Conservation (phyloP, 2,329 filamentous ascomycete species). For the Nemania diffusa region DNA sequence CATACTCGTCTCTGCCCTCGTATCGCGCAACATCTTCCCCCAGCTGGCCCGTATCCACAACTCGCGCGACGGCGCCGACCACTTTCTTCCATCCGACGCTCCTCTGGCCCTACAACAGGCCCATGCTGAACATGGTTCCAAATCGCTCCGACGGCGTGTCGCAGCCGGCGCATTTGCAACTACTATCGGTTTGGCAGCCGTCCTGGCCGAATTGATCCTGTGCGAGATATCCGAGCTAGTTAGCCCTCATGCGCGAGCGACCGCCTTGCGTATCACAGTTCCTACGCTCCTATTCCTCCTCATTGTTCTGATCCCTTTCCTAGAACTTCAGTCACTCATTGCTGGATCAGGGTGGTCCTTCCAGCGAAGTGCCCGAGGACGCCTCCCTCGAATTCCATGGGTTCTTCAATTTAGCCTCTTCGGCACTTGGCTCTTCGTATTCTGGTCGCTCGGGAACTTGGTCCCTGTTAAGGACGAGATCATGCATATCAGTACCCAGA, state of each 20-base stretch:
- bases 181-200: conserved; percentile 80
- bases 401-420: conserved; percentile 71
- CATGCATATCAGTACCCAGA: conserved; percentile 54
- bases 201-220: conserved; percentile 82
- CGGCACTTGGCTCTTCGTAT: conserved; percentile 73
- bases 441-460: conserved; percentile 79
- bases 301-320: conserved; percentile 78
- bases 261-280: conserved; percentile 76
- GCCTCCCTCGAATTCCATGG: conserved; percentile 70
- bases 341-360: conserved; percentile 70
- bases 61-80: conserved; percentile 67
- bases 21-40: conserved; percentile 77
- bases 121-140: conserved; percentile 67
- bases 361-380: conserved; percentile 65
- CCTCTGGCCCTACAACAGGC: conserved; percentile 67
- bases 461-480: conserved; percentile 60
- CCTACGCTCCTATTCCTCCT: conserved; percentile 77
- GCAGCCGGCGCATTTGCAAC: conserved; percentile 76
- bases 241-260: conserved; percentile 71
- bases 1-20: conserved; percentile 67
- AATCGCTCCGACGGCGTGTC: conserved; percentile 61
- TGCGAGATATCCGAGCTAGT: conserved; percentile 84
- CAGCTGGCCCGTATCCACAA: conserved; percentile 68
- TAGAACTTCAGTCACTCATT: conserved; percentile 77
- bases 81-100: conserved; percentile 71